Evolutionary conservation across 2,329 filamentous ascomycete species (phyloP), one percentile per base, ranked within the genome.

Genomic region (Exophiala calicioides): DNA sequence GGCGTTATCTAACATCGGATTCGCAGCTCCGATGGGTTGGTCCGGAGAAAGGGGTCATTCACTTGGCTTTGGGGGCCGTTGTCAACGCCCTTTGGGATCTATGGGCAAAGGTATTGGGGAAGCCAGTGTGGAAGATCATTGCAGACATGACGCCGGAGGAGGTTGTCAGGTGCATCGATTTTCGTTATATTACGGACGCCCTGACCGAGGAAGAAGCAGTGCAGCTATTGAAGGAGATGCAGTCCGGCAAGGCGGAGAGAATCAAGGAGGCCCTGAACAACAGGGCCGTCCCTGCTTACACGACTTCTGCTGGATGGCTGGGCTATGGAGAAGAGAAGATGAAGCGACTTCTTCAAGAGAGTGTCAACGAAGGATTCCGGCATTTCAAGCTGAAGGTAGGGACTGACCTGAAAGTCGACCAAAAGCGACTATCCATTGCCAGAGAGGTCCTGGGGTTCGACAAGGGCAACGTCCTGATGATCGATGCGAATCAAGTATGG

Each of bases 61-160:
- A 95, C 69, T 85, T 96, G 5, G 90, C 90, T 1, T 82, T 95
- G 8, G 89, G 88, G 21, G 87, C 89, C 32, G 85, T 95, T 12
- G 87, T 94, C 60, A 95, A 95, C 66, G 90, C 89, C 12, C 77
- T 95, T 60, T 95, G 90, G 90, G 90, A 95, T 67, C 80, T 95
- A n/a, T 95, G 90, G 90, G 89, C 88, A 44, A 95, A 94, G 73
- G 79, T 79, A 2, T 79, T 93, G 26, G 77, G 80, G 56, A 95
- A 95, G 74, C 90, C 90, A 3, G 88, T 95, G 10, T 95, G 90
- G 90, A 80, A 83, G 49, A 85, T 96, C 53, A 85, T 96, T 18
- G 85, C 86, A 8, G 90, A 95, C 58, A 94, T 95, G 87, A 84
- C 78, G 3, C 88, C 90, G 1, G 86, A 93, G 69, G 85, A 95